Base-by-base conservation (phyloP, 257 asterid genomes). In the Forsythia viridissima region DNA sequence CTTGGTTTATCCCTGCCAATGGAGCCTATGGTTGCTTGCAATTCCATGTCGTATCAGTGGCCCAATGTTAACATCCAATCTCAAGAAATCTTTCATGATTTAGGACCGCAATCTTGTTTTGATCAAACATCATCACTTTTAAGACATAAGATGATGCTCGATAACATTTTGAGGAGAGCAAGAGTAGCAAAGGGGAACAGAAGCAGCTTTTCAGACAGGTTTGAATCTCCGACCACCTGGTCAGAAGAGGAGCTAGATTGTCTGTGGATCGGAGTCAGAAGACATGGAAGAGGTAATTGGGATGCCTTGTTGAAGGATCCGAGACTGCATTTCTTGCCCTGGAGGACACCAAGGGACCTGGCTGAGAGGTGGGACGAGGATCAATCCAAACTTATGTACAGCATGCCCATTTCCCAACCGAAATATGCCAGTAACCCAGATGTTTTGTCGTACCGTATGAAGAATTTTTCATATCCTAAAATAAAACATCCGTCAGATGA, bases 231-330 rank as follows among this genome's bases (percentile, higher is more conserved):
- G 55, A 79, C 85, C 76, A 79, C 78, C 76, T 93, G 97, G 97
- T 82, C 87, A 1, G 93, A 92, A 36, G 94, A 92, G 79, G 97
- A 92, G 84, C 77, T 92, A 13, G 96, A 92, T 66, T 80, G 82
- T 73, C 96, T 92, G 30, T 92, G 97, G 97, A 77, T 92, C 11
- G 97, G 97, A 8, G 91, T 92, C 71, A 85, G 97, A 59, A 86
- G 97, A 63, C 90, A 91, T 24, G 96, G 94, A 44, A 74, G 85
- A 80, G 92, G 92, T 5, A 92, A 92, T 71, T 91, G 92, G 93
- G 91, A 86, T 0, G 72, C 81, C 77, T 89, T 92, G 81, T 65
- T 90, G 67, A 73, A 83, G 79, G 97, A 92, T 77, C 89, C 83
- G 3, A 78, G 90, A 21, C 84, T 92, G 70, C 83, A 75, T 67